Evolutionary conservation across 2,329 filamentous ascomycete species (phyloP).

Genomic region (Ramularia collo-cygni): DNA sequence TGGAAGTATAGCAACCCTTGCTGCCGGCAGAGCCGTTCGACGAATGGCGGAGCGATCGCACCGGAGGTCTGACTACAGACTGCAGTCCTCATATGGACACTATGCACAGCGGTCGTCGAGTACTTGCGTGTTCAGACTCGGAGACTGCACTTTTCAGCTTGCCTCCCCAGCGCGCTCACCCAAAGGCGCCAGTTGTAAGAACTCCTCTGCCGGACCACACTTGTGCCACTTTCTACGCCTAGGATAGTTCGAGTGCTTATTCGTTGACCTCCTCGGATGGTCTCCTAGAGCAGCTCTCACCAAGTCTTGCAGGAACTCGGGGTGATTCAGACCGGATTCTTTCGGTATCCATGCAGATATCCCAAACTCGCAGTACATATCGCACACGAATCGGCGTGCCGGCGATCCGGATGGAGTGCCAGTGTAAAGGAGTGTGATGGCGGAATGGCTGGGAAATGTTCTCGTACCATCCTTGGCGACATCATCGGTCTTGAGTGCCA

Average conservation of each 20-base stretch:
- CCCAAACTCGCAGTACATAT: slow-evolving; percentile 18
- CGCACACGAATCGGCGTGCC: slow-evolving; percentile 13
- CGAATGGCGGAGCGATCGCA: too few relatives aligned
- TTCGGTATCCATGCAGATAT: slow-evolving; percentile 19
- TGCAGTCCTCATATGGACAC: too few relatives aligned
- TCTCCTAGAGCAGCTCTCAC: slow-evolving; percentile 8
- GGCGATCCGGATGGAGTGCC: slow-evolving; percentile 12
- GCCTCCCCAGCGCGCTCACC: neutral
- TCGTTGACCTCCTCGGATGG: slow-evolving; percentile 6
- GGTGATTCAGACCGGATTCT: slow-evolving; percentile 13
- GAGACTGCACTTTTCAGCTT: too few relatives aligned
- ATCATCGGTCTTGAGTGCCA: slow-evolving; percentile 18
- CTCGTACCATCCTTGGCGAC: slow-evolving; percentile 14
- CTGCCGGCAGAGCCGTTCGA: too few relatives aligned
- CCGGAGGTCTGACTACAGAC: too few relatives aligned
- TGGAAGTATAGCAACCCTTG: too few relatives aligned
- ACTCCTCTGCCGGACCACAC: slow-evolving; percentile 9
- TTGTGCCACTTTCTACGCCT: slow-evolving; percentile 16
- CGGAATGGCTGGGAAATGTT: slow-evolving; percentile 15
- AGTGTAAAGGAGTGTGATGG: slow-evolving; percentile 16
- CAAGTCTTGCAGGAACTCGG: slow-evolving; percentile 17
- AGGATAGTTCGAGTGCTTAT: slow-evolving; percentile 16
- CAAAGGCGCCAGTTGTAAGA: slow-evolving; percentile 8
- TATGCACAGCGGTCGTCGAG: too few relatives aligned
- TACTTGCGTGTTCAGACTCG: too few relatives aligned